These are phyloP conservation scores for Cutaneotrichosporon cyanovorans DNA, from an alignment of 1,284 basidiomycete species.

Conservation along the genomic window DNA sequence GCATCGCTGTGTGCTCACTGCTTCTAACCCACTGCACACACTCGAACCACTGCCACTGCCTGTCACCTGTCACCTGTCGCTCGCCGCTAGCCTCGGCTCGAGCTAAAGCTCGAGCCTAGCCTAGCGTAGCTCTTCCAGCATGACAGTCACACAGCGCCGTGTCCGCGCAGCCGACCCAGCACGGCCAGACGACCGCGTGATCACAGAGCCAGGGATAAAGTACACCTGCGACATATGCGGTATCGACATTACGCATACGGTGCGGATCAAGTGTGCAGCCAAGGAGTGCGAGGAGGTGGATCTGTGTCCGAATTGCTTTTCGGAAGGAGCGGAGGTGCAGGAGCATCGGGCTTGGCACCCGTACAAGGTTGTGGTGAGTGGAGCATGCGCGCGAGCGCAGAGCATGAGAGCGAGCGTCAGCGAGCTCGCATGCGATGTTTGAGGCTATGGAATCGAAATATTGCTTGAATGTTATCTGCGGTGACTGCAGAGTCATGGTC, in stretches of 20 bases:
- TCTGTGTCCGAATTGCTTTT: conserved; percentile 84
- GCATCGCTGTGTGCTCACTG: too few relatives aligned
- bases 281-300: conserved; percentile 74
- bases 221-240: conserved; percentile 46
- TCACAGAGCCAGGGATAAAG: conserved; percentile 41
- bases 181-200: conserved; percentile 34
- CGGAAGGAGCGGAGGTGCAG: conserved; percentile 79
- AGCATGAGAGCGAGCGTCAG: too few relatives aligned
- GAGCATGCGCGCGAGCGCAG: neutral
- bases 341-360: conserved; percentile 81
- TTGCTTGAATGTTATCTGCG: too few relatives aligned
- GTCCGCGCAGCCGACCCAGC: conserved; percentile 30
- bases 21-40: too few relatives aligned
- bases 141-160: conserved; percentile 44
- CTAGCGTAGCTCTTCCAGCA: conserved; percentile 12
- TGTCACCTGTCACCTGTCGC: too few relatives aligned
- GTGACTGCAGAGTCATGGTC: too few relatives aligned
- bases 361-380: conserved; percentile 81
- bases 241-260: conserved; percentile 62
- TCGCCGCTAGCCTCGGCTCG: too few relatives aligned
- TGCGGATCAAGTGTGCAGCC: conserved; percentile 84
- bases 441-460: too few relatives aligned
- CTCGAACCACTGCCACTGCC: too few relatives aligned
- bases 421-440: too few relatives aligned
- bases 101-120: neutral